These are phyloP conservation scores for Silene latifolia DNA, from an alignment of 148 eudicot genomes.

Conservation along the genomic window DNA sequence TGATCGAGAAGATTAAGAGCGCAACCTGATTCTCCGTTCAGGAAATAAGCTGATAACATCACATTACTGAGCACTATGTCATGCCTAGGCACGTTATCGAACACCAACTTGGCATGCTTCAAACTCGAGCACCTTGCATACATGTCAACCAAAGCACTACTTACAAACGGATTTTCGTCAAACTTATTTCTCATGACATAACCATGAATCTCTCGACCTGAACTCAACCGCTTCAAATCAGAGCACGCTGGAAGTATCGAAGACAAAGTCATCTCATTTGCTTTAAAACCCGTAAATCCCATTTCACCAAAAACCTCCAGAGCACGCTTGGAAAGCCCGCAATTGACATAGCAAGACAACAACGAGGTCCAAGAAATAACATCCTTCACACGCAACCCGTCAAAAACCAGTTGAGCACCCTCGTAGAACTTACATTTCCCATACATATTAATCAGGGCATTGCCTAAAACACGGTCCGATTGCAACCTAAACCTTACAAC, in stretches of 20 bases:
- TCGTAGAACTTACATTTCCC: constrained; percentile 56
- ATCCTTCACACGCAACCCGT: constrained; percentile 44
- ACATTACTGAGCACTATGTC: constrained; percentile 68
- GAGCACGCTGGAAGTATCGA: constrained; percentile 70
- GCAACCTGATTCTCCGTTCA: constrained; percentile 49
- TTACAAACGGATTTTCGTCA: constrained; percentile 54
- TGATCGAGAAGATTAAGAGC: constrained; percentile 40
- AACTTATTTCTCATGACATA: constrained; percentile 50
- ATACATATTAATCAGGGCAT: constrained; percentile 72
- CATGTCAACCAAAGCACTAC: constrained; percentile 71
- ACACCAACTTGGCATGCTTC: constrained; percentile 53
- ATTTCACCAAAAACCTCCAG: constrained; percentile 48
- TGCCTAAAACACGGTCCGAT: constrained; percentile 50
- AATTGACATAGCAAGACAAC: constrained; percentile 57
- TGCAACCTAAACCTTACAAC: constrained; percentile 39
- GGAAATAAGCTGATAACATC: constrained; percentile 58
- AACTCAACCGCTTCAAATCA: constrained; percentile 46
- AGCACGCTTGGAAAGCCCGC: constrained; percentile 48
- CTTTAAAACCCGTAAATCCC: constrained; percentile 53
- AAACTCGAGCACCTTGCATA: constrained; percentile 61
- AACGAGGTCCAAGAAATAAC: constrained; percentile 84
- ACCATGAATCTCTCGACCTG: constrained; percentile 64
- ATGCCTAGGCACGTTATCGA: constrained; percentile 40
- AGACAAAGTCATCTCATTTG: constrained; percentile 62
- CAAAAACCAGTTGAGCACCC: constrained; percentile 50